Base-by-base conservation (phyloP, 345 rosid species). In the Clausena lansium region DNA sequence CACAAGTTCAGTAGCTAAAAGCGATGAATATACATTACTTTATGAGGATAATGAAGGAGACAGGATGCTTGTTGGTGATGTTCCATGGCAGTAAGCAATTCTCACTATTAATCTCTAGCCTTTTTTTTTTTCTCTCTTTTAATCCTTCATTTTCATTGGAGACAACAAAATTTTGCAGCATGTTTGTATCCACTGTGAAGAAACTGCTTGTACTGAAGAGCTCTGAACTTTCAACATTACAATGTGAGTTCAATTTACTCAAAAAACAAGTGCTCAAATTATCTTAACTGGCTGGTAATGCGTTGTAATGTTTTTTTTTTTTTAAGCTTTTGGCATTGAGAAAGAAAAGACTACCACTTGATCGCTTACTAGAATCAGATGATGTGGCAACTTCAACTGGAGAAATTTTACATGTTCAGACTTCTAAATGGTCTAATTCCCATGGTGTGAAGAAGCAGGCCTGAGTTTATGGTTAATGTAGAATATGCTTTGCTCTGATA, bases 41-140 rank as follows among this genome's bases (percentile, higher is more conserved):
- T 87, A 87, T 28, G 86, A 87, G 77, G 89, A 87, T 45, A 87
- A 71, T 13, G 90, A 87, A 85, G 90, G 90, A 17, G 90, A 87
- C 78, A 81, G 71, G 78, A 81, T 87, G 28, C 89, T 87, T 28
- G 89, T 85, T 52, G 87, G 89, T 8, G 89, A 87, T 79, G 85
- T 84, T 38, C 89, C 89, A 2, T 87, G 89, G 89, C 75, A 83
- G 87, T 87, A 83, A 74, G 89, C 14, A 27, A 14, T 28, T 28
- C 58, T 7, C 20, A 6, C 58, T 32, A 8, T 9, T 14, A 65
- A 9, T 20, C 50, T 20, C 59, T 62, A 28, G 60, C 13, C 54
- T n/a, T 33, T 11, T 14, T 5, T 50, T 19, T 15, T 4, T 50
- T 50, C 4, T 0, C 0, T 2, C 6, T 52, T 52, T 17, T 45